These are phyloP conservation scores for Hymenoscyphus fraxineus DNA, from an alignment of 2,329 filamentous ascomycete genomes.

Conservation along the genomic window DNA sequence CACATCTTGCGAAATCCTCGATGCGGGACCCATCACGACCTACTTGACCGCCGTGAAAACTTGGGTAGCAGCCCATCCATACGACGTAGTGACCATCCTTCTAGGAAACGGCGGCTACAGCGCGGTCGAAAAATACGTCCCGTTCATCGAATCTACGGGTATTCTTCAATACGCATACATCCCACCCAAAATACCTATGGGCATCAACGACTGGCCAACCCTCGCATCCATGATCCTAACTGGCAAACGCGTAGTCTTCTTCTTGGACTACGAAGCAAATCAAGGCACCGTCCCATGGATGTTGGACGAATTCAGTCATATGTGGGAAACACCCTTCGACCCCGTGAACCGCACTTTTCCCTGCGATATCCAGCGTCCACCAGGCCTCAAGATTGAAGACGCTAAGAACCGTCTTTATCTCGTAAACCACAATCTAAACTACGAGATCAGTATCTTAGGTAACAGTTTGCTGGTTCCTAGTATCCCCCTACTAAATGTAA, in stretches of 20 bases:
- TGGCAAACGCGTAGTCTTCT: slow-evolving; percentile 70
- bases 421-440: slow-evolving; percentile 88
- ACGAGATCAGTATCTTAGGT: slow-evolving; percentile 65
- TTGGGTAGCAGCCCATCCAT: slow-evolving; percentile 75
- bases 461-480: slow-evolving; percentile 67
- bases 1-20: slow-evolving; percentile 74
- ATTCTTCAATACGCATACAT: slow-evolving; percentile 70
- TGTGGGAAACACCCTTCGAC: slow-evolving; percentile 85
- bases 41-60: slow-evolving; percentile 65
- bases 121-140: slow-evolving; percentile 57
- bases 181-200: slow-evolving; percentile 68
- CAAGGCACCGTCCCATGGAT: slow-evolving; percentile 77
- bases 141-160: slow-evolving; percentile 67
- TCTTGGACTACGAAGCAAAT: slow-evolving; percentile 79
- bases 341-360: slow-evolving; percentile 61
- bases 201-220: slow-evolving; percentile 75
- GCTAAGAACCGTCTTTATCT: slow-evolving; percentile 68
- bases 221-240: slow-evolving; percentile 70
- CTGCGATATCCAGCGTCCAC: slow-evolving; percentile 74
- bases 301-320: slow-evolving; percentile 79
- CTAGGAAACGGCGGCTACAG: slow-evolving; percentile 80
- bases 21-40: slow-evolving; percentile 71
- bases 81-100: slow-evolving; percentile 83
- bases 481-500: slow-evolving; percentile 63
- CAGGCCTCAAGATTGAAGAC: slow-evolving; percentile 52